Conservation (phyloP, 2,329 filamentous ascomycete genomes). For the Pseudogymnoascus sp. region DNA sequence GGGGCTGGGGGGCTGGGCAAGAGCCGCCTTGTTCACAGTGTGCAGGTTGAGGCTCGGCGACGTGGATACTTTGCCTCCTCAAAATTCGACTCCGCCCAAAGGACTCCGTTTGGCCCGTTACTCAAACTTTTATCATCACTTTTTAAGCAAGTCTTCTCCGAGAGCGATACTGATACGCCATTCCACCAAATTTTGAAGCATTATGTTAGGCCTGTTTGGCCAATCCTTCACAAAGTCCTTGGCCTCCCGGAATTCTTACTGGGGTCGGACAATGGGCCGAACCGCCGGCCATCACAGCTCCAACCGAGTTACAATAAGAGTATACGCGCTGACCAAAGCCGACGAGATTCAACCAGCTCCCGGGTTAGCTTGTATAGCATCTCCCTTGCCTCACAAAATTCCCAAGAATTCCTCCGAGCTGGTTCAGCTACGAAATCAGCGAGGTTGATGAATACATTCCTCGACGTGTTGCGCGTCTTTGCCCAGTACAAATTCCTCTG, state of each 20-base stretch:
- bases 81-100: slow-evolving; percentile 55
- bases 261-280: slow-evolving; percentile 27
- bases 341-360: slow-evolving; percentile 24
- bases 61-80: slow-evolving; percentile 57
- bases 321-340: slow-evolving; percentile 19
- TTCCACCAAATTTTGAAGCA: slow-evolving; percentile 55
- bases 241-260: slow-evolving; percentile 63
- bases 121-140: slow-evolving; percentile 56
- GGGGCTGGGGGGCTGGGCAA: slow-evolving; percentile 57
- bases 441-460: slow-evolving; percentile 76
- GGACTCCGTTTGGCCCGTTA: slow-evolving; percentile 53
- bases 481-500: slow-evolving; percentile 80
- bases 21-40: slow-evolving; percentile 54
- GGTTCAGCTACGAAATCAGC: slow-evolving; percentile 55
- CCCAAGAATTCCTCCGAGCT: slow-evolving; percentile 51
- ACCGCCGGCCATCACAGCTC: slow-evolving; percentile 8
- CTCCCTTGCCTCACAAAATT: slow-evolving; percentile 38
- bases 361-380: slow-evolving; percentile 22
- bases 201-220: slow-evolving; percentile 56
- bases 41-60: slow-evolving; percentile 50
- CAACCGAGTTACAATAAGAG: slow-evolving; percentile 25
- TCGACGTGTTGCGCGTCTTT: slow-evolving; percentile 77
- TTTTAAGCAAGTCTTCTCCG: slow-evolving; percentile 59
- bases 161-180: slow-evolving; percentile 54
- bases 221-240: slow-evolving; percentile 51